Evolutionary conservation across 257 asterid genomes (phyloP), one percentile per base, ranked within the genome.

Genomic region (Solanum arcanum): DNA sequence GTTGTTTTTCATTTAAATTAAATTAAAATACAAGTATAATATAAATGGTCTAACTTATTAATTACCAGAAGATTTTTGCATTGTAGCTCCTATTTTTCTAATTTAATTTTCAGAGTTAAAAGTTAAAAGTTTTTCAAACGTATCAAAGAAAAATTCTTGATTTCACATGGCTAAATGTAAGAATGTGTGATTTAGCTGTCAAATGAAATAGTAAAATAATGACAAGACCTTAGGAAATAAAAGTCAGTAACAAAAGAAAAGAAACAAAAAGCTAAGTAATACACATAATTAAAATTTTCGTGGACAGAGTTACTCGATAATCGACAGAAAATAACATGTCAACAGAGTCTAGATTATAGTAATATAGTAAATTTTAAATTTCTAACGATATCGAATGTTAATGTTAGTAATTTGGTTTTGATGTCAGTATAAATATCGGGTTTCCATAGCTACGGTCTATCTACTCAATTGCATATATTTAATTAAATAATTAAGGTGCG

Each of bases 141-240:
- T 47, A 80, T 47, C 27, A 47, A 80, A 47, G 68, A 80, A 80
- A n/a, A 46, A 29, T 5, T 80, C 27, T 80, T 47, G 85, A 80
- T 49, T 80, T 80, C 85, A 80, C 85, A 80, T 29, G 85, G 29
- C 18, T 80, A 80, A 47, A 47, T 27, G 29, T 27, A 80, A 44
- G 25, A 77, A 77, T 37, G 7, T 33, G 25, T 77, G 9, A 23
- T 77, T 77, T 77, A 44, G 37, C n/a, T 15, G 64, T 44, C 39
- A 44, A 74, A 77, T 25, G 13, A 42, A 42, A 42, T 42, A 44
- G 23, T 76, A 76, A 12, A 42, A 13, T 13, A n/a, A 42, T 14
- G 21, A 76, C 11, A 10, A 41, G 35, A n/a, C 12, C 8, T 76
- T 23, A 23, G 83, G 20, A 46, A 39, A 75, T 75, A 41, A 75